Evolutionary conservation across 1,284 basidiomycete species (phyloP), one percentile per base, ranked within the genome.

Genomic region (Ceratobasidium sp.): DNA sequence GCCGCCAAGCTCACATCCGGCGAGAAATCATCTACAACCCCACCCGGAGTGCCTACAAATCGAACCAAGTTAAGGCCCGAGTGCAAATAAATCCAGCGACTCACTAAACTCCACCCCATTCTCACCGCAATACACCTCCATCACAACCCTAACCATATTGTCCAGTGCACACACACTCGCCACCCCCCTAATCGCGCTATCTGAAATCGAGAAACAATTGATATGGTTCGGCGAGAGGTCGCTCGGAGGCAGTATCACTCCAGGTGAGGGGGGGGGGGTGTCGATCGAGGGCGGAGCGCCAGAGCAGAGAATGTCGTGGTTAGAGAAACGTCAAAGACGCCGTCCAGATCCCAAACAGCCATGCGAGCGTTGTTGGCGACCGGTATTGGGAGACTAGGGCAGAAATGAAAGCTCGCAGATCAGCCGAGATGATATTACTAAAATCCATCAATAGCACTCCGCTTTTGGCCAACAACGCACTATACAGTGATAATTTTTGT

Each of bases 171-270:
- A 66, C 1, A 79, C 2, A 4, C 67, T 77, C 6, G 62, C 71
- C 14, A 70, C 62, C 10, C 66, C 73, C 1, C 77, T 73, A 23
- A 41, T 48, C 0, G 74, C 69, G 14, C 73, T 75, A 55, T 73
- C 79, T 0, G 75, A 78, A 38, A 79, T 77, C 18, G 69, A 59
- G 78, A 85, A 85, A 77, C 83, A 83, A 66, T 86, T 85, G 5
- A 82, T 80, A 27, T 83, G 78, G 20, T 82, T 83, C 0, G 83
- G 82, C 4, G 82, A 84, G 27, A 76, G 35, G 3, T 77, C 78
- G 41, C 79, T 79, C 5, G 80, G 50, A 0, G 80, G 78, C 1
- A 79, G 18, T 30, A 79, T 77, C 14, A 79, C 27, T 50, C 80
- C 78, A 2, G n/a, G n/a, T n/a, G n/a, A n/a, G n/a, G 79, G 71